Evolutionary conservation across 2,329 filamentous ascomycete genomes (phyloP), one percentile per base, ranked within the genome.

Genomic region (Tolypocladium tropicale): DNA sequence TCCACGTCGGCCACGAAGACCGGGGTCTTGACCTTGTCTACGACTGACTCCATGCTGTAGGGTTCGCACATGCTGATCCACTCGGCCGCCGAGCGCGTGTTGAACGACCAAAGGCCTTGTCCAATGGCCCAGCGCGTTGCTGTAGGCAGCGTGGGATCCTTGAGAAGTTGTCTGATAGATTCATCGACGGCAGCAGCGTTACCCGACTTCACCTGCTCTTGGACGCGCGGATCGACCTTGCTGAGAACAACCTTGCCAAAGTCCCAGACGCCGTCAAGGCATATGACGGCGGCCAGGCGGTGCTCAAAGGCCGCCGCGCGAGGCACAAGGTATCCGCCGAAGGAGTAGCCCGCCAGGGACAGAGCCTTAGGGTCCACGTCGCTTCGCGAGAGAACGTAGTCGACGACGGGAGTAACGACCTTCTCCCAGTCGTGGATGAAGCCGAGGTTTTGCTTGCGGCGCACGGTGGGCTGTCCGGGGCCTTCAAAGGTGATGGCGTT

Each of bases 401-500:
- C 73, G 4, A 77, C 61, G 1, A 76, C 63, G 0, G 73, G 73
- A 0, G 67, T 70, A 4, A 73, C 64, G 1, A 72, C 74, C n/a
- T 62, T 63, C 60, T 74, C 71, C 74, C 74, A 77, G 5, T 76
- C 66, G 0, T 64, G 64, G 49, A 75, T 76, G 60, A 77, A 77
- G 4, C 73, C 74, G 1, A 76, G 53, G 6, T 68, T 62, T 53
- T 77, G 72, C 1, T 71, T 53, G 1, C 75, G 70, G 9, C 70
- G 68, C 2, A 74, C 69, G 1, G 63, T 70, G 0, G 69, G 66
- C 57, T 77, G 75, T 0, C 75, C 75, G 0, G 74, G 75, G 0
- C 76, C 76, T 54, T 78, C 75, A 55, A 72, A 78, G 1, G 70
- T 72, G 7, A 76, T 67, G 51, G 68, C 66, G 52, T 77, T 75